phyloP scores from a whole-genome alignment of 306 rosid species.

The Rosa chinensis region DNA sequence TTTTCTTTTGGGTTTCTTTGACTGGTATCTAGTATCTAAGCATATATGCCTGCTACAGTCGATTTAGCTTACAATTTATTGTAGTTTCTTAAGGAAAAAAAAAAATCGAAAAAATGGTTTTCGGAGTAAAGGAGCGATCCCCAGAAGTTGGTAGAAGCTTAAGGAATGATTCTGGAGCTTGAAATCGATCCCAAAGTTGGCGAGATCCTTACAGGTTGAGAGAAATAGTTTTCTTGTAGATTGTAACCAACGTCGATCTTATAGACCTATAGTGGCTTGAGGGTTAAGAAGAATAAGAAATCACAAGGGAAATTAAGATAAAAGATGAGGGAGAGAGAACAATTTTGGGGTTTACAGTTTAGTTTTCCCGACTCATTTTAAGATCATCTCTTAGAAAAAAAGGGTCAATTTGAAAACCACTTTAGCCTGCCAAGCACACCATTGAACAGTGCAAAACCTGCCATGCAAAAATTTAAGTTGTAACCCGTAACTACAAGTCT shows the following conservation, averaged over 20 bases:
- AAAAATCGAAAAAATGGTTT: not conserved
- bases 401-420: too few species aligned
- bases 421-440: too few species aligned
- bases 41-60: not conserved
- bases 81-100: not conserved
- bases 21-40: not conserved
- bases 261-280: not conserved
- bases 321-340: too few species aligned
- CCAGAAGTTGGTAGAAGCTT: not conserved
- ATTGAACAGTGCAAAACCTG: too few species aligned
- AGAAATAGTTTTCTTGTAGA: not conserved
- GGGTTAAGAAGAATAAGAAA: not conserved
- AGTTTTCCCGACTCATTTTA: too few species aligned
- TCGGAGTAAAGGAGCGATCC: not conserved
- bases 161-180: not conserved
- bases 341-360: too few species aligned
- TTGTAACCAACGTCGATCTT: not conserved
- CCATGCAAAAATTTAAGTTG: too few species aligned
- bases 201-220: not conserved
- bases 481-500: too few species aligned
- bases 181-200: not conserved
- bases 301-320: too few species aligned
- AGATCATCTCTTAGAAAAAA: too few species aligned
- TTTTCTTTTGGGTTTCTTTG: constrained; percentile 2
- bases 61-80: not conserved